Evolutionary conservation across 805 yeast genomes (phyloP).

Genomic region (Myxozyma sirexii): DNA sequence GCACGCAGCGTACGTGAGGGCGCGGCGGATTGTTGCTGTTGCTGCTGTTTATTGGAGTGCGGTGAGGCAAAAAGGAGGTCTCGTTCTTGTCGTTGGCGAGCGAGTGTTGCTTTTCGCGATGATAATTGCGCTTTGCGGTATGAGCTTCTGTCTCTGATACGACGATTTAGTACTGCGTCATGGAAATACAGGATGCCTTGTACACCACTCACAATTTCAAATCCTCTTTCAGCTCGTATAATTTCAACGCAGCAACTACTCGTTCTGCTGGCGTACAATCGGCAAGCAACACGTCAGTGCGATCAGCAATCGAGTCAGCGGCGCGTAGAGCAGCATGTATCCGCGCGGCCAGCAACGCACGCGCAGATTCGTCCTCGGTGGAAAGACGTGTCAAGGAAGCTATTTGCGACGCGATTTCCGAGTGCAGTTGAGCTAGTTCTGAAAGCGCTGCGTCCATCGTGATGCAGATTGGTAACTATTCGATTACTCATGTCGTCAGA

Average conservation of each 20-base stretch:
- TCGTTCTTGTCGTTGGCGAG: slow-evolving; percentile 7
- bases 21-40: not conserved
- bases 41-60: not conserved
- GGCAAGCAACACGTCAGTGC: slow-evolving; percentile 14
- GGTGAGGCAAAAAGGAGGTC: slow-evolving; percentile 6
- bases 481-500: too few relatives aligned
- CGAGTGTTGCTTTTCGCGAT: slow-evolving; percentile 14
- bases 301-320: slow-evolving; percentile 23
- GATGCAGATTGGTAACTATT: too few relatives aligned
- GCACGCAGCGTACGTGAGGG: slow-evolving; percentile 19
- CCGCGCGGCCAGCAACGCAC: slow-evolving; percentile 18
- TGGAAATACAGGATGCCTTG: too few relatives aligned
- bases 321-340: slow-evolving; percentile 18
- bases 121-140: slow-evolving; percentile 37
- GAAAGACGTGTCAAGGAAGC: not conserved
- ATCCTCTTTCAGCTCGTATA: slow-evolving; percentile 21
- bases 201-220: slow-evolving; percentile 21
- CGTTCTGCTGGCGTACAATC: not conserved
- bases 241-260: not conserved
- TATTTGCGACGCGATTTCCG: not conserved
- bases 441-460: not conserved
- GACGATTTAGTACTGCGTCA: not conserved
- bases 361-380: slow-evolving; percentile 15
- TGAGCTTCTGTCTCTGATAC: slow-evolving; percentile 23
- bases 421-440: slow-evolving; percentile 1